Evolutionary conservation across 768 basidiomycete species (phyloP), one percentile per base, ranked within the genome.

Genomic region (Mycena belliarum): DNA sequence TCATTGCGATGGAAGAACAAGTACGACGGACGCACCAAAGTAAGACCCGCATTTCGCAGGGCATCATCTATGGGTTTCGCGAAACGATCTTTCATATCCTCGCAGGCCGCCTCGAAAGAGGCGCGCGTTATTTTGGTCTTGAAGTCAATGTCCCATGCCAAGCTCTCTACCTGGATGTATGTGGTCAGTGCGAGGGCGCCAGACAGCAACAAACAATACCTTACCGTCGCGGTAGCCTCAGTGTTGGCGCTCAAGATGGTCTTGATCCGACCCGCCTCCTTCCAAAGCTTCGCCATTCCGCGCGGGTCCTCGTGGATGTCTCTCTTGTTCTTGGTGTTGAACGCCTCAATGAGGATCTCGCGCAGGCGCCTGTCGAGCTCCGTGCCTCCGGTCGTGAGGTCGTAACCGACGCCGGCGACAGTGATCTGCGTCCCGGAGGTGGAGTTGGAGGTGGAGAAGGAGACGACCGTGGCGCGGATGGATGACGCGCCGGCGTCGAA

Each of bases 401-500:
- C 90, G 67, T 85, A 95, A 3, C 93, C 97, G 29, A 89, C 82
- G 15, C 91, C 91, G n/a, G 82, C 77, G 37, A 95, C 85, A 1
- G 85, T 79, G 59, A 98, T 84, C 59, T 86, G 83, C 0, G 91
- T 94, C 6, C 82, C 83, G 20, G 79, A 53, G 14, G 82, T 89
- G 60, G 82, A 80, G 16, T 73, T 68, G 20, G 75, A 76, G 10
- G 79, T 77, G 20, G 78, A 72, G 72, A 95, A 90, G 5, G 82
- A 79, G 21, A 87, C 90, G 25, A 95, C 74, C 0, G 92, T 93
- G 1, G 93, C 91, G 26, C 85, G 80, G 40, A 88, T 87, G 5
- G 89, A 81, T 1, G 87, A 88, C 6, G 96, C 92, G 41, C 97
- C 97, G 1, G 94, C 92, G 66, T 98, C 97, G 73, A 91, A 99